A percentile compares a stretch with the other conserved stretches of the same genome.
These are phyloP conservation scores for Erigeron canadensis DNA, from an alignment of 129 eudicot species.

Conservation along the genomic window DNA sequence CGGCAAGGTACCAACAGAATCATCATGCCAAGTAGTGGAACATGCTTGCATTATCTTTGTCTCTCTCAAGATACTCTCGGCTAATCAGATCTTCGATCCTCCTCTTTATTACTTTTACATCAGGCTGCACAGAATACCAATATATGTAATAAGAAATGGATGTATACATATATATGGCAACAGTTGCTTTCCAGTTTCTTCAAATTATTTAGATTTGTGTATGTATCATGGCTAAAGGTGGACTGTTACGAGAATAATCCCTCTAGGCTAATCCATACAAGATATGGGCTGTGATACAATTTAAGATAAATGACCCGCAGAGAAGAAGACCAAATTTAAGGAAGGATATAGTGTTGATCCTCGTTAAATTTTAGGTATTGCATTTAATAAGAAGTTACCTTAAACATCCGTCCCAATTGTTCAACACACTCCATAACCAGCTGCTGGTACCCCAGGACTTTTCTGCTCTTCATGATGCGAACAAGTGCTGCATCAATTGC, in stretches of 20 bases:
- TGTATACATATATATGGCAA: background rate
- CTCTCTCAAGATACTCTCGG: background rate
- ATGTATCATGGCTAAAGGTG: no score
- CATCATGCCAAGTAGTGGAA: conserved; percentile 5
- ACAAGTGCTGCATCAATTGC: conserved; percentile 69
- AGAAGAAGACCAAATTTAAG: background rate
- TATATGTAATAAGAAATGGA: background rate
- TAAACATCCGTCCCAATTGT: conserved; percentile 49
- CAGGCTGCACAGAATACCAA: background rate
- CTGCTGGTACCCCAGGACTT: conserved; percentile 50
- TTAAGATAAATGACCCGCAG: no score
- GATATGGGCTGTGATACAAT: no score
- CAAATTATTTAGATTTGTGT: no score
- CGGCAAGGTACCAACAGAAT: background rate
- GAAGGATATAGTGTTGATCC: background rate
- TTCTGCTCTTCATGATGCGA: conserved; percentile 71
- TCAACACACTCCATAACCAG: conserved; percentile 65
- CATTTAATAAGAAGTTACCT: background rate
- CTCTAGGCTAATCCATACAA: no score
- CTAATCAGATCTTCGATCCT: conserved; percentile 1
- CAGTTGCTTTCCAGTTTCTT: no score
- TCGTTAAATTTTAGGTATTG: background rate
- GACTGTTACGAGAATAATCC: no score
- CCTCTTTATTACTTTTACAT: background rate
- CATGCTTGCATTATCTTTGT: background rate